Evolutionary conservation across 345 rosid genomes (phyloP), one percentile per base, ranked within the genome.

Genomic region (Geranium rotundifolium): DNA sequence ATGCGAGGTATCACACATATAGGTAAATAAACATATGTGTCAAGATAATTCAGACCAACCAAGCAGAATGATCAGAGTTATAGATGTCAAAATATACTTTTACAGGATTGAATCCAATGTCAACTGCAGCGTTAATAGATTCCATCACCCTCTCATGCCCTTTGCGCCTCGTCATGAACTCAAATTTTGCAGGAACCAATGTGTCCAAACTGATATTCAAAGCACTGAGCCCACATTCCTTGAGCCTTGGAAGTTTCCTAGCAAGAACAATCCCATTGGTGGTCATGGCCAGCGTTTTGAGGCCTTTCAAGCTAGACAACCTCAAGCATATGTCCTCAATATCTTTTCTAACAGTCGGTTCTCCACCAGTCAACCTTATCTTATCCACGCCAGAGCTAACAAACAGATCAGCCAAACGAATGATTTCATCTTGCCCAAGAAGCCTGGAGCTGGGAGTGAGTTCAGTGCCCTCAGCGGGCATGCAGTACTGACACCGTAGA

Each of bases 311-410:
- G 69, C 56, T 83, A 50, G 96, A 84, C 61, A 93, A 70, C 61
- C 73, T 74, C 34, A 75, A 73, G 76, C 97, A 90, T 15, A 86
- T 81, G 18, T 86, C 96, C 59, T 83, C 90, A 13, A 93, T 82
- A 63, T 90, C 99, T 57, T 83, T 87, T 75, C 96, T 81, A 64
- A 86, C 54, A 0, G 99, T 84, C 2, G 97, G 99, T 82, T 93
- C 97, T 15, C 99, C 99, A 60, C 99, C 97, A 0, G 99, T 93
- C 65, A 93, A 75, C 49, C 99, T 81, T 70, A 93, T 90, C 73
- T 93, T 93, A 60, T 90, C 69, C 54, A 93, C 96, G 0, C 99
- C 99, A 52, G 96, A 82, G 65, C 78, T 66, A 20, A 90, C 97
- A 65, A 90, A 93, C 18, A 93, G 84, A 71, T 72, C 54, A 55